Evolutionary conservation across 768 basidiomycete genomes (phyloP), one percentile per base, ranked within the genome.

Genomic region (Chalciporus chontae): DNA sequence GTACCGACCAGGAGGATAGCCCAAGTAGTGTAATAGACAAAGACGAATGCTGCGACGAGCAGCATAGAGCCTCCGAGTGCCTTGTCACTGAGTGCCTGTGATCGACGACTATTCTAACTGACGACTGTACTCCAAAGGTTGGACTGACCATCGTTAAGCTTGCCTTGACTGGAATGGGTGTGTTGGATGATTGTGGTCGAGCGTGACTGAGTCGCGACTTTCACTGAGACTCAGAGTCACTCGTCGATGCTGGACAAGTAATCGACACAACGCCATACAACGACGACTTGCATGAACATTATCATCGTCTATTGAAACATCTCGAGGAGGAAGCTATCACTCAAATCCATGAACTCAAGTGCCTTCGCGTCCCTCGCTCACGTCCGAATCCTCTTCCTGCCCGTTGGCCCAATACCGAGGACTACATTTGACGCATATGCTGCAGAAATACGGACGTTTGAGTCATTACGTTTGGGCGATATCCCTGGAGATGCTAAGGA

Each of bases 1-100:
- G 29, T 23, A 69, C 86, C 60, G 56, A 93, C 94, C 47, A 94
- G 78, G 44, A 97, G 71, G 47, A 96, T 77, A 13, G 93, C 85
- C 94, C 94, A 97, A 23, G 79, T 76, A 2, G 94, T 93, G 68
- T 97, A 98, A 67, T 97, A 97, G 9, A 78, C 72, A 72, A 95
- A 95, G 32, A 89, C 80, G 39, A 82, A 67, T 6, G 80, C 77
- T 29, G 91, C 90, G 53, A 79, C 76, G 54, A 89, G 73, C 63
- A 96, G 80, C 87, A 95, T 90, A 38, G 73, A 58, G 26, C 84
- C 80, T 44, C 94, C 94, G 9, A 93, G 69, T 38, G 76, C 72
- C 73, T 89, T 93, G 71, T 96, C 94, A 57, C 84, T 87, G 57
- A 78, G 66, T 36, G 81, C 84, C 93, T 95, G 51, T 29, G 27